Percentiles rank a stretch among this genome's conserved stretches.
phyloP scores from a whole-genome alignment of 2,329 filamentous ascomycete species.

The Monosporascus sp. region DNA sequence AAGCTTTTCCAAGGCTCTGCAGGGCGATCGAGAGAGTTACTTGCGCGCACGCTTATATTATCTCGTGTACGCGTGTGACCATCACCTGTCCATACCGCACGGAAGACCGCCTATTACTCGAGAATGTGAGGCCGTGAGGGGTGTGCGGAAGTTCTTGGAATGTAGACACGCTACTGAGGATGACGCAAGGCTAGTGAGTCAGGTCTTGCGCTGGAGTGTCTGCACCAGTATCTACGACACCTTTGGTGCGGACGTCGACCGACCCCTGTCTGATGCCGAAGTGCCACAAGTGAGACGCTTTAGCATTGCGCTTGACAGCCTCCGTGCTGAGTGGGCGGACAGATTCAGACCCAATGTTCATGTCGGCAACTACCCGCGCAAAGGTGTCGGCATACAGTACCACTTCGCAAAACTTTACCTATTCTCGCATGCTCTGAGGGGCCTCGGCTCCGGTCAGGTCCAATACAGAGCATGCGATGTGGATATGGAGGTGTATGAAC shows the following conservation, averaged over 20 bases:
- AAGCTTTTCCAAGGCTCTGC: constrained; percentile 43
- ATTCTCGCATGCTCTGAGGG: constrained; percentile 26
- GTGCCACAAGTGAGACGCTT: constrained; percentile 15
- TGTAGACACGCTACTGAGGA: constrained; percentile 7
- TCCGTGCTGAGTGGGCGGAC: constrained; percentile 17
- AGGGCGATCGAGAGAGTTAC: constrained; percentile 40
- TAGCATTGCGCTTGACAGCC: constrained; percentile 15
- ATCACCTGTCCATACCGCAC: constrained; percentile 61
- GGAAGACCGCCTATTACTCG: constrained; percentile 11
- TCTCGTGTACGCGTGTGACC: constrained; percentile 59
- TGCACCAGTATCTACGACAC: constrained; percentile 10
- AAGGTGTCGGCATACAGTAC: constrained; percentile 27
- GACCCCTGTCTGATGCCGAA: constrained; percentile 9
- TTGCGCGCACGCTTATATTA: constrained; percentile 58
- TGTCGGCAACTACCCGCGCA: constrained; percentile 28
- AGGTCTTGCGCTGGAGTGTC: constrained; percentile 11
- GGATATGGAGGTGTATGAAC: constrained; percentile 16
- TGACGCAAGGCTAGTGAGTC: constrained; percentile 11
- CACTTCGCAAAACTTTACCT: constrained; percentile 30
- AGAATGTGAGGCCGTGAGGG: constrained; percentile 6
- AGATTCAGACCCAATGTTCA: constrained; percentile 16
- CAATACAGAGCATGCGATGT: constrained; percentile 1
- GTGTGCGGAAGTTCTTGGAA: constrained; percentile 4
- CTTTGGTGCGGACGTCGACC: constrained; percentile 6
- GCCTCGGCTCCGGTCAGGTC: constrained; percentile 5